Conservation (phyloP, 805 yeast genomes). For the Saccharomyces paradoxus region DNA sequence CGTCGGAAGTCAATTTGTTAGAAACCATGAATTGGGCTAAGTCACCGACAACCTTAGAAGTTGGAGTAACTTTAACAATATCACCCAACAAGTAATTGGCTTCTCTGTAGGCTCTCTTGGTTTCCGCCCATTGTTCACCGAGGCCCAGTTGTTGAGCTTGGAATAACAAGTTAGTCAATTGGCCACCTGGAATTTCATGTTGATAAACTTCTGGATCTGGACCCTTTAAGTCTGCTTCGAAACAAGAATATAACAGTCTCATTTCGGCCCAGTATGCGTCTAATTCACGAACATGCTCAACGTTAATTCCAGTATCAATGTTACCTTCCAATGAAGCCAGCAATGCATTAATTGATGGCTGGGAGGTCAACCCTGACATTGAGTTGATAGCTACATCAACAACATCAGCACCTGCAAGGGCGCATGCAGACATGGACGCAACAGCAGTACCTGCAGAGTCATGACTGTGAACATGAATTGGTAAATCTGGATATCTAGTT, state of each 20-base stretch:
- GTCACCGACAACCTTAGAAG: slow-evolving; percentile 99
- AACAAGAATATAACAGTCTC: slow-evolving; percentile 91
- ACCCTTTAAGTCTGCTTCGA: slow-evolving; percentile 97
- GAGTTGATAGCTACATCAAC: slow-evolving; percentile 97
- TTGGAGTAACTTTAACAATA: slow-evolving; percentile 96
- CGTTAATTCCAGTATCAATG: slow-evolving; percentile 63
- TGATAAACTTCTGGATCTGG: slow-evolving; percentile 98
- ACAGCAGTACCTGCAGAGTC: slow-evolving; percentile 99
- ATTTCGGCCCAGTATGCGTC: slow-evolving; percentile 98
- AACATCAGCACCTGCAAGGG: slow-evolving; percentile 94
- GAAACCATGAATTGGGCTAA: slow-evolving; percentile 99
- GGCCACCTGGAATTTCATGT: slow-evolving; percentile 99
- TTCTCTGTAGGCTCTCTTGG: slow-evolving; percentile 86
- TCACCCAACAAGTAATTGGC: slow-evolving; percentile 92
- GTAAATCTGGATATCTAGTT: slow-evolving; percentile 81
- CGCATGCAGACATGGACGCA: slow-evolving; percentile 91
- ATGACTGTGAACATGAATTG: slow-evolving; percentile 97
- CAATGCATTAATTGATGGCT: slow-evolving; percentile 90
- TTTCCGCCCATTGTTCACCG: slow-evolving; percentile 93
- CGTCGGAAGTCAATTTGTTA: slow-evolving; percentile 78
- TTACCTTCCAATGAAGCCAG: slow-evolving; percentile 88
- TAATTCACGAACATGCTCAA: slow-evolving; percentile 62
- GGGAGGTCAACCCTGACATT: slow-evolving; percentile 97
- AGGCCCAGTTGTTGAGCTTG: slow-evolving; percentile 98
- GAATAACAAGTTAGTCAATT: slow-evolving; percentile 92